These are phyloP conservation scores for Adansonia madagascariensis DNA, from an alignment of 441 rosid species.

Conservation along the genomic window DNA sequence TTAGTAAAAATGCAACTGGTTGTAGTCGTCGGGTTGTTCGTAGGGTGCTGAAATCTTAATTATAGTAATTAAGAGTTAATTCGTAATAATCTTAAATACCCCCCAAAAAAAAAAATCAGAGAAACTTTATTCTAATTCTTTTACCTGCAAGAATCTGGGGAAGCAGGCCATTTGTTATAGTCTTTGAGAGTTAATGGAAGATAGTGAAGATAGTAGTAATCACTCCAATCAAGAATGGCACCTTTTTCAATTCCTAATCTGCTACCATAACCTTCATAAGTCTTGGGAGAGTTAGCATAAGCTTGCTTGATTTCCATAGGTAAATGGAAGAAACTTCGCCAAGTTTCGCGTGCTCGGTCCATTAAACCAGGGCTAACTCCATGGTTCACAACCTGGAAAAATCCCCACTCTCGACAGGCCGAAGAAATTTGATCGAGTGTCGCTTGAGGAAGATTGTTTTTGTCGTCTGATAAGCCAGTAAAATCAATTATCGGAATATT, in stretches of 20 bases:
- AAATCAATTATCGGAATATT: constrained; percentile 80
- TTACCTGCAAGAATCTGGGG: constrained; percentile 64
- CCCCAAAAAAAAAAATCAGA: not conserved
- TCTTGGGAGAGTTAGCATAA: constrained; percentile 67
- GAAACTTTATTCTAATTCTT: not conserved
- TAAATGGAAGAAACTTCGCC: constrained; percentile 73
- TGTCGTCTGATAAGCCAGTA: constrained; percentile 38
- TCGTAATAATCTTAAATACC: too few species aligned
- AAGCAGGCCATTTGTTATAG: constrained; percentile 71
- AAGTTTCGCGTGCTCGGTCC: constrained; percentile 58
- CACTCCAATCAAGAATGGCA: constrained; percentile 89
- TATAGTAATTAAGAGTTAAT: too few species aligned
- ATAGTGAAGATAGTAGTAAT: constrained; percentile 77
- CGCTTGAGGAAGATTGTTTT: constrained; percentile 22
- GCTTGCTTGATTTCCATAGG: constrained; percentile 64
- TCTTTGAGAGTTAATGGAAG: constrained; percentile 62
- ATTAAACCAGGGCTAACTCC: constrained; percentile 65
- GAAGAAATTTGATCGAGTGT: constrained; percentile 37
- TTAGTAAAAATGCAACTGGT: too few species aligned
- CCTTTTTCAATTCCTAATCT: constrained; percentile 77
- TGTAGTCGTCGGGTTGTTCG: too few species aligned
- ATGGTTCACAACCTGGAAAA: constrained; percentile 82
- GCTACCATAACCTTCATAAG: constrained; percentile 90
- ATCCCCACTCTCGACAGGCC: constrained; percentile 83
- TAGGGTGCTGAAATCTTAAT: too few species aligned